Conservation (phyloP, 2,329 filamentous ascomycete genomes). For the Aspergillus sp. region DNA sequence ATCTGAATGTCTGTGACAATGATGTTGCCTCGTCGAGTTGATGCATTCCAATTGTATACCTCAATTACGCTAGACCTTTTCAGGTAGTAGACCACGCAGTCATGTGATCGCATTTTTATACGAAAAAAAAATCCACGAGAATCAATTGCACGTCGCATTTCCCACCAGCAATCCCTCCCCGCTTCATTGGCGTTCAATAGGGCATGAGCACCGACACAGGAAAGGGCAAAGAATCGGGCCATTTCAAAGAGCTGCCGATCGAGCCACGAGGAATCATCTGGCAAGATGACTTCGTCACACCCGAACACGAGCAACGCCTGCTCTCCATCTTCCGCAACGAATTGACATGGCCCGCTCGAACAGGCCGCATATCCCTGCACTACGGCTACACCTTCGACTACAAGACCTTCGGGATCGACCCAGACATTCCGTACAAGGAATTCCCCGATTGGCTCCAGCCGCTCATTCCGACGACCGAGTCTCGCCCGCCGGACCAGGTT, state of each 20-base stretch:
- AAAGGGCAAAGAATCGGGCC: neutral
- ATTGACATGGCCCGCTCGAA: constrained; percentile 48
- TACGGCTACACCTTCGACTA: constrained; percentile 60
- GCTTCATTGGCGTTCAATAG: neutral
- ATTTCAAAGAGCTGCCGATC: constrained; percentile 24
- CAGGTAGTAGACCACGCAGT: too few species aligned
- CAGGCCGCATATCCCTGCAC: constrained; percentile 51
- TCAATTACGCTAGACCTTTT: too few species aligned
- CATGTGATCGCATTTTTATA: too few species aligned
- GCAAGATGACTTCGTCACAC: constrained; percentile 48
- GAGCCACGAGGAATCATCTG: constrained; percentile 32
- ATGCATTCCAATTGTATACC: too few species aligned
- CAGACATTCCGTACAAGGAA: constrained; percentile 47
- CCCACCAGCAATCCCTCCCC: too few species aligned
- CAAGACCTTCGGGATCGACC: constrained; percentile 56
- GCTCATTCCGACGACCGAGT: constrained; percentile 46
- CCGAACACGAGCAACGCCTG: constrained; percentile 45
- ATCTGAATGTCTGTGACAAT: too few species aligned
- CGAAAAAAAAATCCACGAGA: too few species aligned
- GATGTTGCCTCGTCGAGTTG: too few species aligned
- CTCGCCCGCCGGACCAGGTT: constrained; percentile 54
- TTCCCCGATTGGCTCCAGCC: constrained; percentile 54
- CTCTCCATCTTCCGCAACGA: constrained; percentile 45
- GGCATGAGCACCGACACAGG: constrained; percentile 3
- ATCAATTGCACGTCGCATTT: too few species aligned